Evolutionary conservation across 768 basidiomycete genomes (phyloP).

Genomic region (Leccinum pellstonianum): DNA sequence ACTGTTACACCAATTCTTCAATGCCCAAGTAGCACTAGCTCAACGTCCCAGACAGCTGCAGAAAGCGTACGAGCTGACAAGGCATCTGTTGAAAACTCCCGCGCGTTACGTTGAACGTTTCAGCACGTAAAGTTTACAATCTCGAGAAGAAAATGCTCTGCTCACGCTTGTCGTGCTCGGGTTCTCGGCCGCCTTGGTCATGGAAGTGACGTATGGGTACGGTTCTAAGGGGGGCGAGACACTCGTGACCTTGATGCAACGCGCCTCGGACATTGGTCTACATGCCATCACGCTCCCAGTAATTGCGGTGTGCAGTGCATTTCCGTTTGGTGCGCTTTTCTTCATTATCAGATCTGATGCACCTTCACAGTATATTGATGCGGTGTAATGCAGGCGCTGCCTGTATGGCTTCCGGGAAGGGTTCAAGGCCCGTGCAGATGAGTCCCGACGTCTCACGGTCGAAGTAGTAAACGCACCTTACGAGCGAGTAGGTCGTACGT

Average conservation of each 20-base stretch:
- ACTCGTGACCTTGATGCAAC: slow-evolving; percentile 8
- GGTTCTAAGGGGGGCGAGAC: background rate
- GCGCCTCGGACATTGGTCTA: background rate
- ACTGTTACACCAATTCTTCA: too few species aligned
- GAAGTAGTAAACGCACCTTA: background rate
- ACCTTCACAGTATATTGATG: too few species aligned
- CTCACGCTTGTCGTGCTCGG: background rate
- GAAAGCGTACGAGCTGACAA: background rate
- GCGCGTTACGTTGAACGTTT: background rate
- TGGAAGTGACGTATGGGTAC: background rate
- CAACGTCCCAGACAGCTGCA: too few species aligned
- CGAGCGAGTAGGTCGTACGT: background rate
- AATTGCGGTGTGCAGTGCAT: background rate
- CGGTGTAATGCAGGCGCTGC: background rate
- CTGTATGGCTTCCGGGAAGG: background rate
- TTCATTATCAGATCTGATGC: too few species aligned
- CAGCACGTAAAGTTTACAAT: background rate
- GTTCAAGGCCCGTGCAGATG: background rate
- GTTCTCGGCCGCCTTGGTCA: background rate
- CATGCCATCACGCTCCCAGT: background rate
- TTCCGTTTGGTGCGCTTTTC: background rate
- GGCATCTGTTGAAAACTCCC: background rate
- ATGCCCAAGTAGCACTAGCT: too few species aligned
- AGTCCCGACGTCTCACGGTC: background rate
- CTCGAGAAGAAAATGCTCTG: background rate